Conservation (phyloP, 352 stramenopile genomes). For the Peronospora destructor region DNA sequence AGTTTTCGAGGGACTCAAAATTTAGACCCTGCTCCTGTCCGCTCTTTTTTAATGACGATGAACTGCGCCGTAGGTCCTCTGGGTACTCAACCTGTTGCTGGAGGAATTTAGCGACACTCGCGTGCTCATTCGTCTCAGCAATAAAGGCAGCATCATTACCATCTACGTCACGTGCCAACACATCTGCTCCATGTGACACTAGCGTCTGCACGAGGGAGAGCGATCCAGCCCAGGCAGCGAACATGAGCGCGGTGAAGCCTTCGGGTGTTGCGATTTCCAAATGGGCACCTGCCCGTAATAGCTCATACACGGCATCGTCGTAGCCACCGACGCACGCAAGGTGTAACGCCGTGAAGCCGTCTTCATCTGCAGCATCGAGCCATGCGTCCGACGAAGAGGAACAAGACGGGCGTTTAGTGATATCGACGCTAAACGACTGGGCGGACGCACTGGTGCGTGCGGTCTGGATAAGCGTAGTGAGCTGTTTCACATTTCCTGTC, state of each 20-base stretch:
- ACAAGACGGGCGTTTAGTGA: conserved; percentile 16
- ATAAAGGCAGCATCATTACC: conserved; percentile 47
- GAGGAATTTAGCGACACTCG: conserved; percentile 39
- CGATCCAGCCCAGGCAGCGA: conserved; percentile 40
- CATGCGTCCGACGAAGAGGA: conserved; percentile 19
- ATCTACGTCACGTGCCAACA: conserved; percentile 39
- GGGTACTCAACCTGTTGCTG: conserved; percentile 22
- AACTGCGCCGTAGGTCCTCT: conserved; percentile 13
- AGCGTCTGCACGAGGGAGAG: conserved; percentile 36
- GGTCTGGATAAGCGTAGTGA: conserved; percentile 40
- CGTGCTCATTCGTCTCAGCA: conserved; percentile 42
- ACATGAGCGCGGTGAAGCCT: conserved; percentile 53
- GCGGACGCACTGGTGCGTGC: conserved; percentile 18
- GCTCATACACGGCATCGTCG: conserved; percentile 34
- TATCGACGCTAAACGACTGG: conserved; percentile 20
- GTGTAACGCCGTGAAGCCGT: conserved; percentile 59
- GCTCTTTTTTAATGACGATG: conserved; percentile 23
- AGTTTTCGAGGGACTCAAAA: conserved; percentile 18
- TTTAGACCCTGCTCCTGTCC: conserved; percentile 12
- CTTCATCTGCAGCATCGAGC: conserved; percentile 36
- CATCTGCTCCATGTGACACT: conserved; percentile 29
- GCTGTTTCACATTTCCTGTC: conserved; percentile 38
- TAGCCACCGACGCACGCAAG: conserved; percentile 49
- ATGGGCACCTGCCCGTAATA: conserved; percentile 36
- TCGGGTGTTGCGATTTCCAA: conserved; percentile 42